A percentile compares a stretch with the other conserved stretches of the same genome.
These are phyloP conservation scores for Bryoglossum gracile DNA, from an alignment of 495 filamentous ascomycete species.

Conservation along the genomic window DNA sequence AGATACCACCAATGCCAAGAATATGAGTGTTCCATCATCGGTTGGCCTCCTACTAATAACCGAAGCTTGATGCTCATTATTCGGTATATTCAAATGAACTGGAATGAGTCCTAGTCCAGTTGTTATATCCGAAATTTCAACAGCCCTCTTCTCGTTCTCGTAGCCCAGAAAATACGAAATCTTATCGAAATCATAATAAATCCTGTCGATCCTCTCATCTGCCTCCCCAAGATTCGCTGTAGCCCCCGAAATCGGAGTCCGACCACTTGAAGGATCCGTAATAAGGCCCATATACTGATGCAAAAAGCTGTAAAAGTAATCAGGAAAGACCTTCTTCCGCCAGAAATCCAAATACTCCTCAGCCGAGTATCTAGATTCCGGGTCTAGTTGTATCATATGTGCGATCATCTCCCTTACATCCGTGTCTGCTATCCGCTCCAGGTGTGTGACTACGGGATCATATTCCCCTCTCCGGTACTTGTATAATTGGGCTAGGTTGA, in stretches of 20 bases:
- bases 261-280: constrained; percentile 84
- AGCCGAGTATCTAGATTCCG: constrained; percentile 83
- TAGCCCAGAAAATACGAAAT: constrained; percentile 89
- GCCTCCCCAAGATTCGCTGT: constrained; percentile 67
- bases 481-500: constrained; percentile 87
- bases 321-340: constrained; percentile 84
- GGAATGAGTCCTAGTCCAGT: constrained; percentile 51
- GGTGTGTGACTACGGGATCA: constrained; percentile 69
- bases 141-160: constrained; percentile 34
- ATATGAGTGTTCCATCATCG: constrained; percentile 90
- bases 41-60: constrained; percentile 32
- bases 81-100: constrained; percentile 82
- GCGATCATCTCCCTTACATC: constrained; percentile 80
- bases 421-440: constrained; percentile 80
- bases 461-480: constrained; percentile 90
- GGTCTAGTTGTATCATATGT: constrained; percentile 93
- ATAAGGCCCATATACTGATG: constrained; percentile 96
- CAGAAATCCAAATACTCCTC: constrained; percentile 93
- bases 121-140: constrained; percentile 18
- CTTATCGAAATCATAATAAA: constrained; percentile 95
- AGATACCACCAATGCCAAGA: constrained; percentile 78
- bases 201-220: constrained; percentile 86
- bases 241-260: constrained; percentile 52
- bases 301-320: constrained; percentile 94
- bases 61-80: constrained; percentile 58